Evolutionary conservation across 768 basidiomycete species (phyloP).

Genomic region (Coprinopsis marcescibilis): DNA sequence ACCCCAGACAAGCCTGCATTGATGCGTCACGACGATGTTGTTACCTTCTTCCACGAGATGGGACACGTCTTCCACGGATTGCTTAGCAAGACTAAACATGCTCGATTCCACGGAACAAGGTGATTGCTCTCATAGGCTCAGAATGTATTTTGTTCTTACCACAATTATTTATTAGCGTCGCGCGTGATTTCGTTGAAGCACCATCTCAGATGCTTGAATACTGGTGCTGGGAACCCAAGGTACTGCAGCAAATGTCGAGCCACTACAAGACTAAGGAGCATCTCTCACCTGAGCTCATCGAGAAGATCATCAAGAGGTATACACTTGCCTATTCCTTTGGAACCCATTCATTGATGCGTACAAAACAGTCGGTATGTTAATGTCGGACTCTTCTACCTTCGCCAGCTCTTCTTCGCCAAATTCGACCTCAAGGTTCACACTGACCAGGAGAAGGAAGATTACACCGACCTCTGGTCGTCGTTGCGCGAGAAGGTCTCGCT

Average conservation of each 20-base stretch:
- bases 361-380: constrained; percentile 64
- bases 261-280: constrained; percentile 75
- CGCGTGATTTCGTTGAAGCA: constrained; percentile 82
- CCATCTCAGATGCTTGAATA: constrained; percentile 93
- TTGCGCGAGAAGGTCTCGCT: constrained; percentile 66
- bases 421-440: constrained; percentile 75
- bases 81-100: constrained; percentile 62
- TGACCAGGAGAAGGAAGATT: constrained; percentile 60
- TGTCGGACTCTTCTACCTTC: constrained; percentile 73
- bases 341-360: not conserved
- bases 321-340: constrained; percentile 6
- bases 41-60: constrained; percentile 92
- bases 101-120: constrained; percentile 79
- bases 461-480: constrained; percentile 75
- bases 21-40: constrained; percentile 84
- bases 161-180: constrained; percentile 37
- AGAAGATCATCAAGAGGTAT: constrained; percentile 75
- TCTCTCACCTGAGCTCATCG: constrained; percentile 65
- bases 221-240: constrained; percentile 86
- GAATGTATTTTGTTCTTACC: not conserved
- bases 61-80: constrained; percentile 70
- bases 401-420: constrained; percentile 81
- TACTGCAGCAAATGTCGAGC: constrained; percentile 71
- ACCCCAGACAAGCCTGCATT: constrained; percentile 76
- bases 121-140: constrained; percentile 13